These are phyloP conservation scores for Terfezia boudieri DNA, from an alignment of 495 filamentous ascomycete species.

Conservation along the genomic window DNA sequence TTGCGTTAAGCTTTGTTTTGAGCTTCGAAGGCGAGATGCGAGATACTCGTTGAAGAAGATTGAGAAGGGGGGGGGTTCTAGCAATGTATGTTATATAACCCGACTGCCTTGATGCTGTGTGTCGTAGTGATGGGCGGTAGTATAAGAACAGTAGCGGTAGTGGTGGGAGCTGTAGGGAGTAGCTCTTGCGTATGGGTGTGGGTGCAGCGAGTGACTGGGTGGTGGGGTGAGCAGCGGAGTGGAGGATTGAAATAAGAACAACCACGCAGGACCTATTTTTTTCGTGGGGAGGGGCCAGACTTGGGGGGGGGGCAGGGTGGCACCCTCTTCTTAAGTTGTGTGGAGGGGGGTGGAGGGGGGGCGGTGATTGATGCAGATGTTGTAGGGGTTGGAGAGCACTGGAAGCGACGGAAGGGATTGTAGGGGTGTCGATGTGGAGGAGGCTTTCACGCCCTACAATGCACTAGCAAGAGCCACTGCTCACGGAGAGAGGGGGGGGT, in stretches of 20 bases:
- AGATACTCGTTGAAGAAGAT: not conserved
- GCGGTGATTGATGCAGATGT: not conserved
- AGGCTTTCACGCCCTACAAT: no score
- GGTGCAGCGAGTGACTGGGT: conserved; percentile 9
- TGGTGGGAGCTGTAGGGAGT: conserved; percentile 2
- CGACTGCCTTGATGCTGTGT: not conserved
- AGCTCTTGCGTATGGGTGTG: conserved; percentile 10
- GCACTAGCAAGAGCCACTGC: not conserved
- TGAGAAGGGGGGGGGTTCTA: not conserved
- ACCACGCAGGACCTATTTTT: no score
- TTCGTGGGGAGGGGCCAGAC: not conserved
- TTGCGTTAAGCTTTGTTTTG: no score
- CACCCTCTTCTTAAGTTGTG: not conserved
- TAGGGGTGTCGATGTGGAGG: not conserved
- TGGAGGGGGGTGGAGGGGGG: not conserved
- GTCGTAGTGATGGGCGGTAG: conserved; percentile 5
- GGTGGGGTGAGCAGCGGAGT: not conserved
- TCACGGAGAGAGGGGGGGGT: not conserved
- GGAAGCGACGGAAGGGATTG: not conserved
- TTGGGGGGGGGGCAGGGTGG: not conserved
- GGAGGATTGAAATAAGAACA: not conserved
- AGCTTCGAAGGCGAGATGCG: no score
- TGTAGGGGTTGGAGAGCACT: not conserved
- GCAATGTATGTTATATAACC: not conserved
- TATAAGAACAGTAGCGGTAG: not conserved